These are phyloP conservation scores for Cryphonectria carpinicola DNA, from an alignment of 2,329 filamentous ascomycete genomes.

Conservation along the genomic window DNA sequence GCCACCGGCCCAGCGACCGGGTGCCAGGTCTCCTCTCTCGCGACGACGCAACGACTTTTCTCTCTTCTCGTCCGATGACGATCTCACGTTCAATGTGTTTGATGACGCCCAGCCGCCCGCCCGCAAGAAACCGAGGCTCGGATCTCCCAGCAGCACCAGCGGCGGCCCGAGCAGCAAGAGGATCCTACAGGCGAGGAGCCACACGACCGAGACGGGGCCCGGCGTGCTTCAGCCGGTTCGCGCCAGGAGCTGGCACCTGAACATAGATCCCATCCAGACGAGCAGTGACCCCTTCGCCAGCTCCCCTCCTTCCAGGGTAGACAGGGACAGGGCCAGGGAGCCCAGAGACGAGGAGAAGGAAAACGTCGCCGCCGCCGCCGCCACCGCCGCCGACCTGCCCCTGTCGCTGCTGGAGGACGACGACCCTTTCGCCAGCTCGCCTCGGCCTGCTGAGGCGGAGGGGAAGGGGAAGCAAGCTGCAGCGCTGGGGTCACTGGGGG, in stretches of 20 bases:
- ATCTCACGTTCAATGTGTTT: conserved; percentile 7
- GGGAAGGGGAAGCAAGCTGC: conserved; percentile 12
- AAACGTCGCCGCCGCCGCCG: conserved; percentile 20
- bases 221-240: conserved; percentile 24
- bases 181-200: not conserved
- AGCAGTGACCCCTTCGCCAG: conserved; percentile 24
- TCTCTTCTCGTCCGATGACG: conserved; percentile 43
- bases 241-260: conserved; percentile 29
- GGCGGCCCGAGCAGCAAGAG: not conserved
- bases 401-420: not conserved
- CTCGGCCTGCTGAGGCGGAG: conserved; percentile 25
- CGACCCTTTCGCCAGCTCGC: conserved; percentile 34
- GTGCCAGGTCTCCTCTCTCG: not conserved
- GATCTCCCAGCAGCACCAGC: conserved; percentile 3
- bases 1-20: not conserved
- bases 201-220: not conserved
- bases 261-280: conserved; percentile 40
- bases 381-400: conserved; percentile 14
- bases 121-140: conserved; percentile 39
- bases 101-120: conserved; percentile 24
- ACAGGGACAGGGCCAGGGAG: not conserved
- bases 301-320: conserved; percentile 14
- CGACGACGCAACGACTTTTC: conserved; percentile 33
- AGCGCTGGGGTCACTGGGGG: not conserved
- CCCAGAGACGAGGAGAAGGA: conserved; percentile 9